A percentile compares a stretch with the other conserved stretches of the same genome.
These are phyloP conservation scores for Gossypioides kirkii DNA, from an alignment of 345 rosid genomes.

Conservation along the genomic window DNA sequence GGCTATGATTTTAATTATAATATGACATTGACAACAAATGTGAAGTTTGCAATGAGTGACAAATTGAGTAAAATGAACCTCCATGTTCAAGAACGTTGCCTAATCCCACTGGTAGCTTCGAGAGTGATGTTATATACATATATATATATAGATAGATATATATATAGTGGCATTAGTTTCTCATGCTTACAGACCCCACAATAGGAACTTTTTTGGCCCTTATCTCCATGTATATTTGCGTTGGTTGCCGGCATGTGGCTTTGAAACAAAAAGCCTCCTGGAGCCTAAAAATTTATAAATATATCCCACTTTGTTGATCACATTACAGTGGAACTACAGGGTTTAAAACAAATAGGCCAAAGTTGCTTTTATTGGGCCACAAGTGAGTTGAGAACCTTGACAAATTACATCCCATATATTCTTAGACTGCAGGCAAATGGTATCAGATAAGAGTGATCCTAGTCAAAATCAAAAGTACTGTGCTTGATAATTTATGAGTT, in stretches of 20 bases:
- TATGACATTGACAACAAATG: background rate
- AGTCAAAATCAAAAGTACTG: background rate
- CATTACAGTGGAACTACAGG: background rate
- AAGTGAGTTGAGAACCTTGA: background rate
- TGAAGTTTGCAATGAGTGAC: too few relatives aligned
- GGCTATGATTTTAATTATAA: background rate
- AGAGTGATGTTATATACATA: too few relatives aligned
- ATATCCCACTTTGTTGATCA: background rate
- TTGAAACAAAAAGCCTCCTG: background rate
- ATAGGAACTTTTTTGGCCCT: background rate
- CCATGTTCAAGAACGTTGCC: too few relatives aligned
- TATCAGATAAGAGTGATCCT: background rate
- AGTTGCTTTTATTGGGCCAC: background rate
- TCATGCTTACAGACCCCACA: background rate
- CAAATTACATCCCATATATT: background rate
- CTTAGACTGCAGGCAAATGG: conserved; percentile 1
- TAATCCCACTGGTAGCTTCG: too few relatives aligned
- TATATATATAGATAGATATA: too few relatives aligned
- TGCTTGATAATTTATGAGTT: background rate
- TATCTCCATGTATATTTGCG: background rate
- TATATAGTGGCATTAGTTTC: background rate
- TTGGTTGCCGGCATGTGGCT: conserved; percentile 5
- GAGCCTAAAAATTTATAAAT: background rate
- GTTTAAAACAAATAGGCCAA: background rate
- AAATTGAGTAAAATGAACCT: too few relatives aligned